Conservation (phyloP, 192 early-diverging fungal genomes). For the Funneliformis geosporum region DNA sequence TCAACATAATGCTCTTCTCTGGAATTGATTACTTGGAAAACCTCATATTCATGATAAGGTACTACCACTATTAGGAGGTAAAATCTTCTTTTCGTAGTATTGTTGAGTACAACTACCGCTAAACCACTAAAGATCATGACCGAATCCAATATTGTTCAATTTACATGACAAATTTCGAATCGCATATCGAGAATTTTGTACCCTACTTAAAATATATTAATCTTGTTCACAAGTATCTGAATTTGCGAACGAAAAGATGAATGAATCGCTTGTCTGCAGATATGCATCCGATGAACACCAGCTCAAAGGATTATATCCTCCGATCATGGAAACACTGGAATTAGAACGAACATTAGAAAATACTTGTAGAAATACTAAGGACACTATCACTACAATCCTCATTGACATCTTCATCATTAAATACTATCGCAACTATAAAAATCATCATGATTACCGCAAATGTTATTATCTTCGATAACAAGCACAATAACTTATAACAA, state of each 20-base stretch:
- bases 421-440: background rate
- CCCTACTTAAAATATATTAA: background rate
- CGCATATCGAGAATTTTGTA: background rate
- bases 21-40: background rate
- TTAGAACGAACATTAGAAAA: background rate
- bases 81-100: background rate
- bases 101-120: background rate
- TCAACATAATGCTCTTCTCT: background rate
- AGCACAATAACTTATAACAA: background rate
- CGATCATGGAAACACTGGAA: background rate
- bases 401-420: background rate
- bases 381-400: background rate
- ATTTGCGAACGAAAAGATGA: constrained; percentile 29
- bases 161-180: background rate
- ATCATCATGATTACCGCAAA: background rate
- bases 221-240: background rate
- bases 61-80: background rate
- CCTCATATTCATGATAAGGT: background rate
- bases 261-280: constrained; percentile 11
- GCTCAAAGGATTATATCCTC: constrained; percentile 34
- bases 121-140: background rate
- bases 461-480: background rate
- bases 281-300: constrained; percentile 28
- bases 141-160: background rate
- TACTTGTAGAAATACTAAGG: background rate